Percentiles rank a stretch among this genome's conserved stretches.
phyloP scores from a whole-genome alignment of 192 early-diverging fungal species.

The Coemansia sp. region DNA sequence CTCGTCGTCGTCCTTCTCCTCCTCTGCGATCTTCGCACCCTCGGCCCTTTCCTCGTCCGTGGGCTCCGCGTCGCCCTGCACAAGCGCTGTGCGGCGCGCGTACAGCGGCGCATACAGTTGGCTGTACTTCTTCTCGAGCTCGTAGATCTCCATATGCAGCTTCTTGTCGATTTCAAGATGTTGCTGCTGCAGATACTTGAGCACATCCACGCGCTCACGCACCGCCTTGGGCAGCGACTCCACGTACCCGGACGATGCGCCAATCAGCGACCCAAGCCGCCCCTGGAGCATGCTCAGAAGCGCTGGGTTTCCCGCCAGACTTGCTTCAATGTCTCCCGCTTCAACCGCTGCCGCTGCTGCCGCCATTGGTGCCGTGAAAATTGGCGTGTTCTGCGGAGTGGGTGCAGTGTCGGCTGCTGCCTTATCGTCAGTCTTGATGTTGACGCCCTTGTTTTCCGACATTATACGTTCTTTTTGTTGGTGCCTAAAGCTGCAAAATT shows the following conservation, averaged over 20 bases:
- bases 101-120: conserved; percentile 84
- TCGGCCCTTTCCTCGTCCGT: conserved; percentile 77
- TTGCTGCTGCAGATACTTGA: conserved; percentile 87
- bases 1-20: conserved; percentile 52
- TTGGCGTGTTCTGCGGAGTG: conserved; percentile 64
- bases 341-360: conserved; percentile 30
- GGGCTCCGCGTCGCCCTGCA: conserved; percentile 85
- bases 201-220: conserved; percentile 80
- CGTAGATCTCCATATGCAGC: conserved; percentile 92
- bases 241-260: conserved; percentile 71
- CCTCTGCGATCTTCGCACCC: conserved; percentile 64
- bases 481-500: not conserved
- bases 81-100: conserved; percentile 77
- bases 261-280: conserved; percentile 76
- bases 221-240: conserved; percentile 73
- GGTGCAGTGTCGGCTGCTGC: conserved; percentile 54
- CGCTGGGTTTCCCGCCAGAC: conserved; percentile 56
- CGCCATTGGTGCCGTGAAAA: conserved; percentile 57
- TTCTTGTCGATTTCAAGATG: conserved; percentile 80
- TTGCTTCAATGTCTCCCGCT: conserved; percentile 40
- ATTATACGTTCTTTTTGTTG: conserved; percentile 13
- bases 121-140: conserved; percentile 95
- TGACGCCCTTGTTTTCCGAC: conserved; percentile 52
- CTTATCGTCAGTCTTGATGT: conserved; percentile 63
- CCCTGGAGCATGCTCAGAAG: conserved; percentile 74